These are phyloP conservation scores for Calcarisporium arbuscula DNA, from an alignment of 2,329 filamentous ascomycete species.

Conservation along the genomic window DNA sequence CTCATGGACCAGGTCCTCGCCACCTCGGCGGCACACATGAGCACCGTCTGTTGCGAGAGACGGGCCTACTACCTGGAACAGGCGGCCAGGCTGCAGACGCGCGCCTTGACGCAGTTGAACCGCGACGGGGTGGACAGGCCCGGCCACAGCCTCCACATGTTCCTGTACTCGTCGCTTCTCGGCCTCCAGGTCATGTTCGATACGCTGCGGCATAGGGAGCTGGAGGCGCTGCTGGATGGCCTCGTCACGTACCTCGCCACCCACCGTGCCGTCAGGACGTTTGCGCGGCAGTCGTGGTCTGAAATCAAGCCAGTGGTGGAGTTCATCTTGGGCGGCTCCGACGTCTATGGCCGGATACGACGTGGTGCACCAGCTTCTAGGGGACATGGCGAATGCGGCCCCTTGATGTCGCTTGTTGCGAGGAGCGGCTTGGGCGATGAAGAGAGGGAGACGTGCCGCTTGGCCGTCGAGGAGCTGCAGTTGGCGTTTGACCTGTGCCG, in stretches of 20 bases:
- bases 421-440: neutral
- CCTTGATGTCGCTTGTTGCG: neutral
- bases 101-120: conserved; percentile 24
- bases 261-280: conserved; percentile 27
- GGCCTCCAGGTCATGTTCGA: conserved; percentile 38
- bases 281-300: conserved; percentile 21
- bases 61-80: conserved; percentile 19
- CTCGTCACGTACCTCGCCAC: conserved; percentile 25
- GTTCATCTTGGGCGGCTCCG: too few species aligned
- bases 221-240: conserved; percentile 21
- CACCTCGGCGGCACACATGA: conserved; percentile 29
- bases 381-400: too few species aligned
- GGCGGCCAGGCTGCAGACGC: conserved; percentile 29
- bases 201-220: conserved; percentile 24
- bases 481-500: conserved; percentile 9
- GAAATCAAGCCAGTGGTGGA: neutral
- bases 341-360: too few species aligned
- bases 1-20: conserved; percentile 34
- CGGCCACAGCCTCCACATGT: conserved; percentile 21
- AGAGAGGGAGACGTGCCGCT: conserved; percentile 8
- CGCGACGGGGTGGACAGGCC: conserved; percentile 9
- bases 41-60: conserved; percentile 13
- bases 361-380: too few species aligned
- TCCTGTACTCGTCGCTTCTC: conserved; percentile 28
- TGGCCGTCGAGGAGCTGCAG: conserved; percentile 9